These are phyloP conservation scores for Chlamydomonas eustigma DNA, from an alignment of 139 green algal species.

Conservation along the genomic window DNA sequence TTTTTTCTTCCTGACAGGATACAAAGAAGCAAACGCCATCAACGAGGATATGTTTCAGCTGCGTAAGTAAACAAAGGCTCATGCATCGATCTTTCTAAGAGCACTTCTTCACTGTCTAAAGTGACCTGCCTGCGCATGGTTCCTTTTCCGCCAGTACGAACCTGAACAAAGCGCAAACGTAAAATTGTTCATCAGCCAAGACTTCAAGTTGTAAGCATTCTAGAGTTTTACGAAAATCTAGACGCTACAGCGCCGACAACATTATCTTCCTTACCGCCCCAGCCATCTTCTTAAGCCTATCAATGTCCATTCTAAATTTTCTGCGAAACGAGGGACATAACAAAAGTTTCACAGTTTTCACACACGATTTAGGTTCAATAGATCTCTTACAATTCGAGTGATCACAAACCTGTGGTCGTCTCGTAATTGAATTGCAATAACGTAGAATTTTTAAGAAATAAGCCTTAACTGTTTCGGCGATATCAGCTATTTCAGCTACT, in stretches of 20 bases:
- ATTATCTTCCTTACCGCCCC: slow-evolving; percentile 52
- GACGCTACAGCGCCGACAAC: background rate
- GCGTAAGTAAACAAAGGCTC: too few species aligned
- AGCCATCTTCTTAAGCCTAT: slow-evolving; percentile 91
- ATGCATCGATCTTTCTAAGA: background rate
- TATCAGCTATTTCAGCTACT: too few species aligned
- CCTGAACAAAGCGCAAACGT: background rate
- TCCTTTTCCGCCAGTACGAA: slow-evolving; percentile 92
- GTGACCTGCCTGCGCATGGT: slow-evolving; percentile 72
- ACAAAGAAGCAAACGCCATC: too few species aligned
- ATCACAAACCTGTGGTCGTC: too few species aligned
- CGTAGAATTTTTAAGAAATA: too few species aligned
- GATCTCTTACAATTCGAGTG: too few species aligned
- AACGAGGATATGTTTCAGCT: too few species aligned
- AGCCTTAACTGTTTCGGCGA: too few species aligned
- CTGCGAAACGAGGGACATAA: too few species aligned
- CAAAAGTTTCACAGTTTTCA: too few species aligned
- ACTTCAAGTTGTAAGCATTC: background rate
- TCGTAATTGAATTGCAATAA: too few species aligned
- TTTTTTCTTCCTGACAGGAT: slow-evolving; percentile 99
- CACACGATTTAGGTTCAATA: too few species aligned
- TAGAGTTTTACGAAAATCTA: background rate
- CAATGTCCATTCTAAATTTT: slow-evolving; percentile 75
- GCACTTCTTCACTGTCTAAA: background rate
- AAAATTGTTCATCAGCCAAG: background rate